Conservation (phyloP, 768 basidiomycete genomes). For the Collybia sp. region DNA sequence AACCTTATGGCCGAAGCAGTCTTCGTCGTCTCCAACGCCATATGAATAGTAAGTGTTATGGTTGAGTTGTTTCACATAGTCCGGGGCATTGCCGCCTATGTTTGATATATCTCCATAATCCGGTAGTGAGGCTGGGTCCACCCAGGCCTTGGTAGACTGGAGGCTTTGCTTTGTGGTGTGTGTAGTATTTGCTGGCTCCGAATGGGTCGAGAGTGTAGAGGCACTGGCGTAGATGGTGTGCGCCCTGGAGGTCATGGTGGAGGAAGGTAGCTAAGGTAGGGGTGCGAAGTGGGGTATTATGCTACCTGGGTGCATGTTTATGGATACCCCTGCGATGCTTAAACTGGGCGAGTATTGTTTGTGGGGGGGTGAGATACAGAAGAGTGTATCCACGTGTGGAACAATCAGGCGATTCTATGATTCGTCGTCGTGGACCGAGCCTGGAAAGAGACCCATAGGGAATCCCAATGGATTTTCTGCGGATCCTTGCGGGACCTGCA, state of each 20-base stretch:
- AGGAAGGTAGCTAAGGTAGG: slow-evolving; percentile 6
- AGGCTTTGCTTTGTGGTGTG: slow-evolving; percentile 16
- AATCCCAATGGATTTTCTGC: slow-evolving; percentile 29
- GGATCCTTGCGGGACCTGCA: slow-evolving; percentile 28
- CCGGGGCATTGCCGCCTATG: slow-evolving; percentile 60
- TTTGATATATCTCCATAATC: slow-evolving; percentile 49
- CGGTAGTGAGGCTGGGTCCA: slow-evolving; percentile 62
- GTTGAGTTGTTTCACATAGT: slow-evolving; percentile 60
- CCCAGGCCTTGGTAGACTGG: slow-evolving; percentile 40
- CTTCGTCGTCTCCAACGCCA: slow-evolving; percentile 55
- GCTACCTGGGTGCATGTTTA: slow-evolving; percentile 12
- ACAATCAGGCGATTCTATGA: slow-evolving; percentile 18
- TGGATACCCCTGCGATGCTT: slow-evolving; percentile 18
- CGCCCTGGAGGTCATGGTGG: slow-evolving; percentile 26
- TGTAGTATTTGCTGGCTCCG: not conserved
- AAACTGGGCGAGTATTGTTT: slow-evolving; percentile 17
- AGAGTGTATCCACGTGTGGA: slow-evolving; percentile 15
- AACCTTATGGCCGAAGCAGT: slow-evolving; percentile 57
- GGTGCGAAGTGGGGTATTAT: slow-evolving; percentile 4
- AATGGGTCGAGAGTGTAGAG: slow-evolving; percentile 13
- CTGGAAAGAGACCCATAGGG: slow-evolving; percentile 19
- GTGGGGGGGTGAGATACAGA: slow-evolving; percentile 18
- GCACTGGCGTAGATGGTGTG: slow-evolving; percentile 20
- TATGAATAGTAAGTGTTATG: slow-evolving; percentile 66
- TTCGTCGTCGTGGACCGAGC: slow-evolving; percentile 14